Evolutionary conservation across 129 eudicot genomes (phyloP).

Genomic region (Saposhnikovia divaricata): DNA sequence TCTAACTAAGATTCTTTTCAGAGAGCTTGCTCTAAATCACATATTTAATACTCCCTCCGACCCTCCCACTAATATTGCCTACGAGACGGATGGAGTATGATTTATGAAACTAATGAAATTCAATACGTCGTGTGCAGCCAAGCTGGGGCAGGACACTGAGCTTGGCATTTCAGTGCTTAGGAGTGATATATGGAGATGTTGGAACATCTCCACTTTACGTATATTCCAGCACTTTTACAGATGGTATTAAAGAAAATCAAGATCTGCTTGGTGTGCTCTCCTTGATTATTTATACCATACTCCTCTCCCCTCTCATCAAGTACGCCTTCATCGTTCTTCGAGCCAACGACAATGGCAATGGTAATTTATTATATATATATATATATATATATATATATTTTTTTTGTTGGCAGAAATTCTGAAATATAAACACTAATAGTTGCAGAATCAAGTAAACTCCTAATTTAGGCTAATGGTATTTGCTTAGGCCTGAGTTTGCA

Average conservation of each 20-base stretch:
- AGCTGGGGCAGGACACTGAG: constrained; percentile 33
- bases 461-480: too few species aligned
- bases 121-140: background rate
- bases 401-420: background rate
- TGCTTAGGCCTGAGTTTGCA: too few species aligned
- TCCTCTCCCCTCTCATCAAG: constrained; percentile 42
- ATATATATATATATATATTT: too few species aligned
- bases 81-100: too few species aligned
- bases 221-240: constrained; percentile 36
- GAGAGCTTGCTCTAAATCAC: too few species aligned
- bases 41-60: too few species aligned
- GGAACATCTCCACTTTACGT: constrained; percentile 70
- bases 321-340: constrained; percentile 45
- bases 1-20: too few species aligned
- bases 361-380: too few species aligned
- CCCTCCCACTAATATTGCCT: too few species aligned
- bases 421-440: too few species aligned
- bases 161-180: constrained; percentile 61
- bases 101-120: background rate
- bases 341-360: constrained; percentile 69
- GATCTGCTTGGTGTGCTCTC: constrained; percentile 59
- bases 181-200: constrained; percentile 56
- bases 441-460: too few species aligned
- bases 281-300: constrained; percentile 45
- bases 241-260: constrained; percentile 29